Conservation (phyloP, 2,329 filamentous ascomycete species). For the Aspergillus quadrilineatus region DNA sequence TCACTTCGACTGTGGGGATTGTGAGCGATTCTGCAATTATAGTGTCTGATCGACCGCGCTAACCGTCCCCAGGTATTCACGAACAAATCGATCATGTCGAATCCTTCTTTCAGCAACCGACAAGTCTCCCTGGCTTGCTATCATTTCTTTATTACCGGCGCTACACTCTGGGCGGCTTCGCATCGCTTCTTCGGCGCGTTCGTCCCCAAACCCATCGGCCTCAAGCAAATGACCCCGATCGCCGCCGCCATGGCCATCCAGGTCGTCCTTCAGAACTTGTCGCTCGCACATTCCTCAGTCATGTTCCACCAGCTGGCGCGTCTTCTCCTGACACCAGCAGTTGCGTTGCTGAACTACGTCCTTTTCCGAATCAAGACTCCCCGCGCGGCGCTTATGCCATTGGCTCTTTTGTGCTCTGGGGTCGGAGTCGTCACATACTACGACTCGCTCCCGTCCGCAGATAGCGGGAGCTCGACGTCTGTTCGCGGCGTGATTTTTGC, state of each 20-base stretch:
- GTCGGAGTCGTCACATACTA: conserved; percentile 25
- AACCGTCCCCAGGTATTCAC: conserved; percentile 21
- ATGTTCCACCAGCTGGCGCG: conserved; percentile 26
- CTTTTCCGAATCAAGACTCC: conserved; percentile 21
- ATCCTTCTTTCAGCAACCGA: conserved; percentile 21
- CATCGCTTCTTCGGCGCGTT: conserved; percentile 21
- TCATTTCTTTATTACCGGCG: conserved; percentile 24
- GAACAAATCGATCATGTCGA: conserved; percentile 23
- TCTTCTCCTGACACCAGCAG: conserved; percentile 21
- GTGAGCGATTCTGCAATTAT: conserved; percentile 9
- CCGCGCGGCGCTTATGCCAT: conserved; percentile 15
- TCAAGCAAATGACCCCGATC: conserved; percentile 20
- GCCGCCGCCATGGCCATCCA: conserved; percentile 24
- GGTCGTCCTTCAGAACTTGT: conserved; percentile 24
- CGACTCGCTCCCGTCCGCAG: conserved; percentile 16
- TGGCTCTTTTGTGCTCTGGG: conserved; percentile 19
- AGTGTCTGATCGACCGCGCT: background rate
- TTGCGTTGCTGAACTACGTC: conserved; percentile 21
- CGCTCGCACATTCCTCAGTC: conserved; percentile 23
- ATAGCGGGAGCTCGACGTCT: conserved; percentile 17
- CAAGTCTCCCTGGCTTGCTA: conserved; percentile 25
- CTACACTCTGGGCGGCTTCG: conserved; percentile 21
- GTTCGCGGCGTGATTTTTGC: conserved; percentile 20
- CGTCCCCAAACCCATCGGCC: conserved; percentile 17
- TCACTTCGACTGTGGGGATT: conserved; percentile 23